Evolutionary conservation across 148 eudicot species (phyloP).

Genomic region (Linanthus parryae): DNA sequence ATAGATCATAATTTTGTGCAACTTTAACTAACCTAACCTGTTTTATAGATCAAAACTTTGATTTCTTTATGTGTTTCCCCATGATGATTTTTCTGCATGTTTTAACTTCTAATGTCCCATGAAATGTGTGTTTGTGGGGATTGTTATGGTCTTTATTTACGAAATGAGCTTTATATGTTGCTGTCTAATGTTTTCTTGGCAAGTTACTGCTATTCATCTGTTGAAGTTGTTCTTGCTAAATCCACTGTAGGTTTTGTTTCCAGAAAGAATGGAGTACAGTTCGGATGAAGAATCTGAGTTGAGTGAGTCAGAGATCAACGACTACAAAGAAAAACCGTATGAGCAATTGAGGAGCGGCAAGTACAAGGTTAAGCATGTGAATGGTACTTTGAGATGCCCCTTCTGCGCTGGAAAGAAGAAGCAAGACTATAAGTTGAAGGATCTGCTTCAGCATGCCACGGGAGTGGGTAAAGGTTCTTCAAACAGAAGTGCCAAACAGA

Average conservation of each 20-base stretch:
- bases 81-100: too few relatives aligned
- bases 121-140: too few relatives aligned
- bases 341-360: slow-evolving; percentile 34
- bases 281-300: slow-evolving; percentile 63
- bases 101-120: too few relatives aligned
- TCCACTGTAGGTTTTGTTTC: neutral
- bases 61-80: too few relatives aligned
- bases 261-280: slow-evolving; percentile 29
- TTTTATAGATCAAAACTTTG: too few relatives aligned
- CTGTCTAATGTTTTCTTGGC: too few relatives aligned
- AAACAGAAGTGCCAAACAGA: slow-evolving; percentile 29
- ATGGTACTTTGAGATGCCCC: slow-evolving; percentile 64
- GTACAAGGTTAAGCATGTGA: slow-evolving; percentile 37
- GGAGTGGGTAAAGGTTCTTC: slow-evolving; percentile 31
- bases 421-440: slow-evolving; percentile 57
- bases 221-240: too few relatives aligned
- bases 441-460: slow-evolving; percentile 27
- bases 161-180: too few relatives aligned
- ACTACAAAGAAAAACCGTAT: slow-evolving; percentile 52
- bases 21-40: too few relatives aligned
- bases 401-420: slow-evolving; percentile 83
- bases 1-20: too few relatives aligned
- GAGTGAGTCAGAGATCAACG: slow-evolving; percentile 75
- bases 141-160: too few relatives aligned
- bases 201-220: too few relatives aligned